These are phyloP conservation scores for Nicotiana tomentosiformis DNA, from an alignment of 257 asterid genomes.

Conservation along the genomic window DNA sequence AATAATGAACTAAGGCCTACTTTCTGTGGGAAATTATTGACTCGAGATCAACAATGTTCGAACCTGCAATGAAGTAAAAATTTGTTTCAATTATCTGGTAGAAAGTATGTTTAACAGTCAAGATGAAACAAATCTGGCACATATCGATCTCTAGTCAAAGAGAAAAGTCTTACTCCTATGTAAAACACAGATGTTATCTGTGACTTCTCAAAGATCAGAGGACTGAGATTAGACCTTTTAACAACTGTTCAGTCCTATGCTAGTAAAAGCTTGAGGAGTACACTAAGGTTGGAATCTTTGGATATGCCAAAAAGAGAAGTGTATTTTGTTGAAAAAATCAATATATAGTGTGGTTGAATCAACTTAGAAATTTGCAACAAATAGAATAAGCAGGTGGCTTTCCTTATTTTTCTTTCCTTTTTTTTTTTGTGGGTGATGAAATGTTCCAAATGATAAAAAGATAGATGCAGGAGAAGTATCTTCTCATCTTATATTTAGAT, in stretches of 20 bases:
- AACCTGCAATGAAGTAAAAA: neutral
- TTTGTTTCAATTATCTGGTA: neutral
- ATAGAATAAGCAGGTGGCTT: neutral
- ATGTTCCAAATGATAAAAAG: slow-evolving; percentile 9
- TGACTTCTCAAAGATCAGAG: neutral
- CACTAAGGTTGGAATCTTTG: neutral
- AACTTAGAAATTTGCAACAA: neutral
- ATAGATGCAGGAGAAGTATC: neutral
- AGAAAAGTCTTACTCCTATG: neutral
- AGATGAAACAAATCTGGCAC: neutral
- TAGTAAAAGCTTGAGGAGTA: slow-evolving; percentile 1
- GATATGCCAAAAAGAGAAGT: slow-evolving; percentile 1
- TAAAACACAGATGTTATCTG: neutral
- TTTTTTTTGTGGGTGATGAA: neutral
- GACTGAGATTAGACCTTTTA: neutral
- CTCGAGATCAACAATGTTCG: neutral
- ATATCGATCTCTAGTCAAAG: neutral
- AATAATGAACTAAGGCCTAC: neutral
- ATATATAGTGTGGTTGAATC: neutral
- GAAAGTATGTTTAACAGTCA: neutral
- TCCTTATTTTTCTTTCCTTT: neutral
- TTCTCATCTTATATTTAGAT: neutral
- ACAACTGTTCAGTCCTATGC: neutral
- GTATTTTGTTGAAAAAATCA: neutral
- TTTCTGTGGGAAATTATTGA: neutral